Evolutionary conservation across 192 early-diverging fungal genomes (phyloP), one percentile per base, ranked within the genome.

Genomic region (Glomus cerebriforme): DNA sequence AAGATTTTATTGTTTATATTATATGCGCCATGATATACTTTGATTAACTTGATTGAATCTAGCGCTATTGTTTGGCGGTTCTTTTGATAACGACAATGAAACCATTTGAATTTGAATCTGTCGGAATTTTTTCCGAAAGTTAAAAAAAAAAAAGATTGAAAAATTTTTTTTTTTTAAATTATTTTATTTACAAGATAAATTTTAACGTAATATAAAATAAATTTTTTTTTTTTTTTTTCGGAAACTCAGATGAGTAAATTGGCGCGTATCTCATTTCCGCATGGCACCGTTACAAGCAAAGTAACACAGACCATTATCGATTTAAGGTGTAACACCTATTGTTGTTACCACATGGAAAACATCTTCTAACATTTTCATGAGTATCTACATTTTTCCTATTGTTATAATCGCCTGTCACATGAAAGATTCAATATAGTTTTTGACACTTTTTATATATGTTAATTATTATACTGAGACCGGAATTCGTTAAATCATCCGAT

Each of bases 321-420:
- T 54, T 54, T 17, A 54, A 43, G 39, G 49, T 54, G 49, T 54
- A 54, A 54, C 49, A 54, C 17, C 49, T 54, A 54, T 54, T 54
- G 49, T 66, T 34, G 64, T 66, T 29, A 66, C 64, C 26, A 66
- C 32, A 27, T 66, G 32, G 27, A 34, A 66, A 66, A 34, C 64
- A 31, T 66, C 32, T 12, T 31, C 22, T 4, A 27, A 31, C 64
- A 66, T 66, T 26, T 31, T 66, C 64, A 34, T 34, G 64, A 27
- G 26, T 66, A 12, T 66, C 22, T 34, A 27, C 64, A 31, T 66
- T 29, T 34, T 26, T 43, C 39, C 49, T 54, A 54, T 54, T 54
- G 49, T 54, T 54, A 19, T 54, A 22, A 54, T 19, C 7, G 49
- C 49, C 49, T 54, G 49, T 54, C 49, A 54, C 49, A 54, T 54